Base-by-base conservation (phyloP, 345 rosid species). In the Populus deltoides region DNA sequence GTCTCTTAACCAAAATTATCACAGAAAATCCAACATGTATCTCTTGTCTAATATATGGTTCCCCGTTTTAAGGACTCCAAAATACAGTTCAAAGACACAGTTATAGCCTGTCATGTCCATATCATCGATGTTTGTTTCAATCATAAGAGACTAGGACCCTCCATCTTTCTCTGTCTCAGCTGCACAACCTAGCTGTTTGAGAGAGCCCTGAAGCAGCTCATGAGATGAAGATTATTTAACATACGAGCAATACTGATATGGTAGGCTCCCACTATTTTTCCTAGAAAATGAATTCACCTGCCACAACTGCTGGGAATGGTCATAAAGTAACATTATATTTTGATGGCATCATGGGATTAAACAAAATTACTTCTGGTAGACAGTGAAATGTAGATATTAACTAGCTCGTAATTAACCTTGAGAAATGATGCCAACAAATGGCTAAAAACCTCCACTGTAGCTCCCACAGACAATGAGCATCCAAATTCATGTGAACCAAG, bases 31-130 rank as follows among this genome's bases (percentile, higher is more conserved):
- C 18, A 70, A 74, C 81, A 79, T 71, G 16, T 45, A 47, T 12
- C 17, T 71, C 47, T 45, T 71, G 72, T 71, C 70, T 18, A 8
- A 25, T 33, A 33, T 33, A 4, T 71, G 74, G 73, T 66, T 66
- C 61, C 77, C 61, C n/a, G 11, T 39, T 66, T 66, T 7, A 53
- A 35, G 22, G 73, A 69, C 35, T 68, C 17, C 47, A 36, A 66
- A 24, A 47, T 31, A 39, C 38, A 39, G 49, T 31, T 36, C 29
- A 16, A 51, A 80, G 84, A 73, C 80, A 83, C 71, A 49, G 22
- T 47, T 31, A 24, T 55, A 20, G 70, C 80, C 73, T 71, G 84
- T 78, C 66, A 4, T 75, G 85, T 77, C 78, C 24, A 15, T 11
- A 62, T 61, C 68, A 57, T 70, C 55, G 16, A 20, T 51, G 47